Conservation (phyloP, 106 monocot genomes). For the Phalaenopsis equestris region DNA sequence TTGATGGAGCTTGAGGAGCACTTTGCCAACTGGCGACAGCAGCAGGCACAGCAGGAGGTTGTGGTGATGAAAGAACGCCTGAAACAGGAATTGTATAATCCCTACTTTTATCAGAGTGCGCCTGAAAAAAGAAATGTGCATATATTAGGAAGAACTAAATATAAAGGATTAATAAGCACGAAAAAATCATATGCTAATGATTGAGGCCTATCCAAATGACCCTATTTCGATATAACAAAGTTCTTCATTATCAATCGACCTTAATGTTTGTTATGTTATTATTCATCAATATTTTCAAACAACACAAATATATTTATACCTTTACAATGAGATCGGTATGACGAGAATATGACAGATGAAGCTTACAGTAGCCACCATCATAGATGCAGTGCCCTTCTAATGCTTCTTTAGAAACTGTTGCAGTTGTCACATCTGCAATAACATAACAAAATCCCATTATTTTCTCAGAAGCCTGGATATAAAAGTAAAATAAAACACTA, state of each 20-base stretch:
- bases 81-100: slow-evolving; percentile 66
- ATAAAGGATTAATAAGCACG: no score
- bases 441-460: no score
- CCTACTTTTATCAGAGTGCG: slow-evolving; percentile 77
- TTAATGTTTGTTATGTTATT: no score
- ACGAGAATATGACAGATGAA: not conserved
- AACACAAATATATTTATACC: not conserved
- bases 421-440: slow-evolving; percentile 54
- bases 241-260: no score
- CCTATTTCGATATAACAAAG: no score
- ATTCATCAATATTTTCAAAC: no score
- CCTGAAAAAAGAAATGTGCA: slow-evolving; percentile 28
- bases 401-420: slow-evolving; percentile 83
- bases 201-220: no score
- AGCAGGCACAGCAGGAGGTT: slow-evolving; percentile 25
- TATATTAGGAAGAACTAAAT: not conserved
- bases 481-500: no score
- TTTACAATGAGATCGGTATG: not conserved
- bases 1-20: slow-evolving; percentile 23
- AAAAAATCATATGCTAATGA: no score
- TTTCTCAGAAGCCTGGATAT: no score
- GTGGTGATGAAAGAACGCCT: slow-evolving; percentile 42
- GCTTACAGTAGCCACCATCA: slow-evolving; percentile 88
- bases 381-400: slow-evolving; percentile 99
- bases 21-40: slow-evolving; percentile 28